These are phyloP conservation scores for Opeltia flavorubescens DNA, from an alignment of 495 filamentous ascomycete genomes.

Conservation along the genomic window DNA sequence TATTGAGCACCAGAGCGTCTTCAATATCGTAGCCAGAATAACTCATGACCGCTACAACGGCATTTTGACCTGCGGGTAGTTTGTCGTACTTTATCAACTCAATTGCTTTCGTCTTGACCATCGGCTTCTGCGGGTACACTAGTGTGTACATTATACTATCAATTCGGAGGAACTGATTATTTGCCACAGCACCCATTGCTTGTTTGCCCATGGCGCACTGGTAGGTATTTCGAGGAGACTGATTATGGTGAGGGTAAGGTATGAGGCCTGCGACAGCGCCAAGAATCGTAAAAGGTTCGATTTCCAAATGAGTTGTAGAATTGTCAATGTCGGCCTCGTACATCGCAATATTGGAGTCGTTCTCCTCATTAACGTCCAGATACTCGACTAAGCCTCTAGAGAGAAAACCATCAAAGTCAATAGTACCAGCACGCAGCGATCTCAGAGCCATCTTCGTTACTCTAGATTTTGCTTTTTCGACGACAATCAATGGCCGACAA, in stretches of 20 bases:
- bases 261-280: conserved; percentile 96
- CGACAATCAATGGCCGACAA: conserved; percentile 87
- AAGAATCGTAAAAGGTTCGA: conserved; percentile 93
- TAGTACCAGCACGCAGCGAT: conserved; percentile 61
- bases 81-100: conserved; percentile 96
- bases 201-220: conserved; percentile 99
- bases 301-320: conserved; percentile 84
- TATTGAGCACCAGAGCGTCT: conserved; percentile 93
- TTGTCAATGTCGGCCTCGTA: conserved; percentile 69
- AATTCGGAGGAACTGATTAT: conserved; percentile 92
- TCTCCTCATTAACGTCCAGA: conserved; percentile 95
- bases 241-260: conserved; percentile 97
- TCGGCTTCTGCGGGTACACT: conserved; percentile 94
- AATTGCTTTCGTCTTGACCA: conserved; percentile 94
- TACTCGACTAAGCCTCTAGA: conserved; percentile 84
- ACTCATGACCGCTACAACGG: conserved; percentile 96
- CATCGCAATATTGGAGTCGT: conserved; percentile 83
- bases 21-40: conserved; percentile 99
- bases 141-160: conserved; percentile 92
- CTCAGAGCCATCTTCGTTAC: conserved; percentile 63
- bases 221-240: conserved; percentile 97
- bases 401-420: conserved; percentile 88
- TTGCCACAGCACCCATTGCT: conserved; percentile 94
- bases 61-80: conserved; percentile 90
- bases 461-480: conserved; percentile 68